Percentiles rank a stretch among this genome's conserved stretches.
These are phyloP conservation scores for Penicillium daleae DNA, from an alignment of 495 filamentous ascomycete genomes.

Conservation along the genomic window DNA sequence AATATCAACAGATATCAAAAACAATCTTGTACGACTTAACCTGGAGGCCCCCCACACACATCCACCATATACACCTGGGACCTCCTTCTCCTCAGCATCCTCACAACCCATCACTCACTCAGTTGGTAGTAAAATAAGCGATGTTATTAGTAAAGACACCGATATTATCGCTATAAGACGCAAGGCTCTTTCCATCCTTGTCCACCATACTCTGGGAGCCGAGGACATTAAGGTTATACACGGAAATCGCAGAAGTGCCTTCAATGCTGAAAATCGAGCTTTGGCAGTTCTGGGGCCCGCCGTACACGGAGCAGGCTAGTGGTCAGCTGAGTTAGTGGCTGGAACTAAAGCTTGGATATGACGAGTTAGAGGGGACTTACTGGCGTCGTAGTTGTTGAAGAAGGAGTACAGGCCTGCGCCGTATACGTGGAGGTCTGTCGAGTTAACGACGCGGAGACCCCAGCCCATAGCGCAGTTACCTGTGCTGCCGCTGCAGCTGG, in stretches of 20 bases:
- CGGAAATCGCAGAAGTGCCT: neutral
- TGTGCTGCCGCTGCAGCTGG: neutral
- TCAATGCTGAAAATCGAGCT: neutral
- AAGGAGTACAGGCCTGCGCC: neutral
- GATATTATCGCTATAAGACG: neutral
- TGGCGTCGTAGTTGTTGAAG: neutral
- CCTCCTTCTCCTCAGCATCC: neutral
- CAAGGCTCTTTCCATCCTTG: neutral
- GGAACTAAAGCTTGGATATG: neutral
- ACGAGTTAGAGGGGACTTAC: neutral
- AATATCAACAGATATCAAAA: too few species aligned
- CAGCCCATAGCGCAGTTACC: neutral
- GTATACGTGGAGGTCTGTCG: neutral
- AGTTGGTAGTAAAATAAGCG: neutral
- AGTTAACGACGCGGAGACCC: neutral
- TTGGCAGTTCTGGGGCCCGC: neutral
- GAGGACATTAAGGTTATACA: conserved; percentile 1
- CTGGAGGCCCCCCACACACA: too few species aligned
- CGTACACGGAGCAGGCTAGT: neutral
- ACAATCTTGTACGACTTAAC: too few species aligned
- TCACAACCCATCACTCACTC: neutral
- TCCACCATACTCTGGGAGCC: neutral
- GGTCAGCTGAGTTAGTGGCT: neutral
- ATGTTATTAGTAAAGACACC: neutral
- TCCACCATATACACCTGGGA: neutral